Percentiles rank a stretch among this genome's conserved stretches.
phyloP scores from a whole-genome alignment of 1,284 basidiomycete species.

The Fomitopsis pinicola region DNA sequence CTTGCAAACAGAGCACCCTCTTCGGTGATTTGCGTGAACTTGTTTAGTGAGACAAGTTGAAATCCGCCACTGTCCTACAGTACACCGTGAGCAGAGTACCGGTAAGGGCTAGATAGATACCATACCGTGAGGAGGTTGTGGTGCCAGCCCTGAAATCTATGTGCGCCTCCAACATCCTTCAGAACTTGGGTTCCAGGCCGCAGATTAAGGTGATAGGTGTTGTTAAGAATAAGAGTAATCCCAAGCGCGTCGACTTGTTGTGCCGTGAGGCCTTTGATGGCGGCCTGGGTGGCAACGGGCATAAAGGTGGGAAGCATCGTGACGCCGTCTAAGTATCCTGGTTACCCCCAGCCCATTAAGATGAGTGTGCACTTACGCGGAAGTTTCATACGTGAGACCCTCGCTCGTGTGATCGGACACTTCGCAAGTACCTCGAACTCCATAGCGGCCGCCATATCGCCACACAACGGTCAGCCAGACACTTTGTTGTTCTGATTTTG shows the following conservation, averaged over 20 bases:
- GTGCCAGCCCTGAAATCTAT: conserved; percentile 82
- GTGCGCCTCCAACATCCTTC: conserved; percentile 71
- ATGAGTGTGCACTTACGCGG: conserved; percentile 43
- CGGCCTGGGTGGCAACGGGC: conserved; percentile 87
- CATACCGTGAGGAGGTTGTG: conserved; percentile 73
- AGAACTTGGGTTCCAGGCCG: conserved; percentile 73
- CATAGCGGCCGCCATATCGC: conserved; percentile 35
- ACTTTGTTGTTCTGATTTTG: too few species aligned
- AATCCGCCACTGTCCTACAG: conserved; percentile 80
- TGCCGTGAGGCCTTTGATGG: conserved; percentile 82
- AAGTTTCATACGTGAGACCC: conserved; percentile 73
- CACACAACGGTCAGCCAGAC: not conserved
- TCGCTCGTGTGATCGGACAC: conserved; percentile 73
- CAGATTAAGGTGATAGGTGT: conserved; percentile 82
- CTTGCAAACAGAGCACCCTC: conserved; percentile 80
- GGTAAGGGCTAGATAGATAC: not conserved
- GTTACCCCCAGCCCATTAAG: not conserved
- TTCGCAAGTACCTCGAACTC: conserved; percentile 75
- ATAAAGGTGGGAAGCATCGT: conserved; percentile 86
- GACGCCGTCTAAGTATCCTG: conserved; percentile 52
- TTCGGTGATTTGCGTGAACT: conserved; percentile 81
- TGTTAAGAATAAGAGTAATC: conserved; percentile 76
- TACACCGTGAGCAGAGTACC: conserved; percentile 3
- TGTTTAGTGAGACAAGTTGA: conserved; percentile 79
- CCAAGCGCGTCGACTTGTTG: conserved; percentile 80